Percentiles rank a stretch among this genome's conserved stretches.
These are phyloP conservation scores for Sporothrix schenckii DNA, from an alignment of 2,329 filamentous ascomycete genomes.

Conservation along the genomic window DNA sequence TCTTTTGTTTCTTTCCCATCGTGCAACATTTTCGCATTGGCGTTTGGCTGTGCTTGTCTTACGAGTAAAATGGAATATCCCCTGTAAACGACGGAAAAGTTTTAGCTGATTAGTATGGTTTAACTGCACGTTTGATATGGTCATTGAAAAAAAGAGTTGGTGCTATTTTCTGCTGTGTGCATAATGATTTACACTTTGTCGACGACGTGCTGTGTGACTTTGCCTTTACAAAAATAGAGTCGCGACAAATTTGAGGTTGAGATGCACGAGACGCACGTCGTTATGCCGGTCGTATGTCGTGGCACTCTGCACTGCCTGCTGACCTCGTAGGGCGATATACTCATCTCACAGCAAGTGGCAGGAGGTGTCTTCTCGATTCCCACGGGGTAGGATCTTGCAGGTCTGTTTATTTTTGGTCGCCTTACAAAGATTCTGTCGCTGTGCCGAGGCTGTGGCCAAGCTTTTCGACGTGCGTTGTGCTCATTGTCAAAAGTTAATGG, in stretches of 20 bases:
- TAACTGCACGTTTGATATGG: too few species aligned
- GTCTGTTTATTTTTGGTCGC: neutral
- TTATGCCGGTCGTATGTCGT: neutral
- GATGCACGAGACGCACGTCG: too few species aligned
- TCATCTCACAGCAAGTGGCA: neutral
- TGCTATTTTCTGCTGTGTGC: too few species aligned
- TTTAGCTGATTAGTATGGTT: too few species aligned
- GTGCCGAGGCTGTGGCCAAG: neutral
- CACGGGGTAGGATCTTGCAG: neutral
- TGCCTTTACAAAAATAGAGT: neutral
- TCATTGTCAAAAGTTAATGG: too few species aligned
- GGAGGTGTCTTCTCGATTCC: neutral
- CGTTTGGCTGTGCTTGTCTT: slow-evolving; percentile 1
- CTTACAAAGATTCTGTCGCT: neutral
- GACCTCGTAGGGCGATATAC: neutral
- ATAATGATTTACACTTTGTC: too few species aligned
- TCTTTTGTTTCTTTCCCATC: neutral
- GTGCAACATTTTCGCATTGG: neutral
- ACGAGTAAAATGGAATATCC: neutral
- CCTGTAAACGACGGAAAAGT: neutral
- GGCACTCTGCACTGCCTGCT: neutral
- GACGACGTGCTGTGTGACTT: neutral
- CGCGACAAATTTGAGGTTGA: neutral
- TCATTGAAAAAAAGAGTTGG: too few species aligned
- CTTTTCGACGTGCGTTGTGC: neutral